These are phyloP conservation scores for Penicillium tannophilum DNA, from an alignment of 495 filamentous ascomycete genomes.

Conservation along the genomic window DNA sequence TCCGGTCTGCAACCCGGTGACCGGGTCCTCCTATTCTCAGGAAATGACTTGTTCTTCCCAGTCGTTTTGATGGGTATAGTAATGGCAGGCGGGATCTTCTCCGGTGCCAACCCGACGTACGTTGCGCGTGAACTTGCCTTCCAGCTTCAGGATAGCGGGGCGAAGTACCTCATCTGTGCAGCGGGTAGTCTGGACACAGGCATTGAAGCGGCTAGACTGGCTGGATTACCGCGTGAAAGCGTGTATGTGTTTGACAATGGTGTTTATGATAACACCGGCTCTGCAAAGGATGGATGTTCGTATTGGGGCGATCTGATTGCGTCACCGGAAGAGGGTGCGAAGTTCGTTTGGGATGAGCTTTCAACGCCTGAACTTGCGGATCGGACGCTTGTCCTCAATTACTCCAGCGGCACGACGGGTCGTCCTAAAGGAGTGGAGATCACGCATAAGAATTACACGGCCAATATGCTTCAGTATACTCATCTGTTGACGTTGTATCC, in stretches of 20 bases:
- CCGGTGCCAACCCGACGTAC: slow-evolving; percentile 77
- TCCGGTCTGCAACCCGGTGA: slow-evolving; percentile 69
- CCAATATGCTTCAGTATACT: slow-evolving; percentile 65
- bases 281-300: slow-evolving; percentile 38
- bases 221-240: slow-evolving; percentile 36
- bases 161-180: slow-evolving; percentile 64
- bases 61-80: slow-evolving; percentile 70
- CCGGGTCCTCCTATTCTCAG: slow-evolving; percentile 71
- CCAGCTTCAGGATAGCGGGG: slow-evolving; percentile 71
- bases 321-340: slow-evolving; percentile 41
- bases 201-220: slow-evolving; percentile 45
- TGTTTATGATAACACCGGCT: slow-evolving; percentile 41
- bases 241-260: slow-evolving; percentile 56
- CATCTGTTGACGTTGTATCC: slow-evolving; percentile 48
- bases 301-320: slow-evolving; percentile 56
- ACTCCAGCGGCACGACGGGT: slow-evolving; percentile 78
- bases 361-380: slow-evolving; percentile 38
- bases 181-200: slow-evolving; percentile 45
- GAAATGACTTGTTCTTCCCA: slow-evolving; percentile 74
- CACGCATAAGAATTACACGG: slow-evolving; percentile 69
- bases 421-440: slow-evolving; percentile 84
- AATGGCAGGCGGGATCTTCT: slow-evolving; percentile 79
- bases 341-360: slow-evolving; percentile 47
- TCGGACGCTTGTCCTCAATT: slow-evolving; percentile 64
- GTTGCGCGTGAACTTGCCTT: slow-evolving; percentile 70